Evolutionary conservation across 768 basidiomycete species (phyloP).

Genomic region (Phlebiopsis gigantea): DNA sequence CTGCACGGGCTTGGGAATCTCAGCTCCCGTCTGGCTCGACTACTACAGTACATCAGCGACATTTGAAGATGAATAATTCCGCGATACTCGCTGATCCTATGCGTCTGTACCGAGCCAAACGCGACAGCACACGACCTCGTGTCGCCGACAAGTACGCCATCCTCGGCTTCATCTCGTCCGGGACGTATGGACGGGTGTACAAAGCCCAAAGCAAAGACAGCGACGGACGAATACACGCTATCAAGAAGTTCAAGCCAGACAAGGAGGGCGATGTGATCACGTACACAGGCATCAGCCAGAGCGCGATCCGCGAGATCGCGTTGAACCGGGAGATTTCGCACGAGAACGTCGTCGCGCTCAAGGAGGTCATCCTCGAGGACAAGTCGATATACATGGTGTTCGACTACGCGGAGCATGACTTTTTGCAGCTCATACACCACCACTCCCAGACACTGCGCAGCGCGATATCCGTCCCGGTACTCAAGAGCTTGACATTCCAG

Average conservation of each 20-base stretch:
- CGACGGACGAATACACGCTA: slow-evolving; percentile 76
- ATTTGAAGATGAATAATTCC: slow-evolving; percentile 11
- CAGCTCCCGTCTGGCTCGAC: no score
- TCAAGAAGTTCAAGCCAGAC: slow-evolving; percentile 99
- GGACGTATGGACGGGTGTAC: slow-evolving; percentile 98
- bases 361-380: slow-evolving; percentile 95
- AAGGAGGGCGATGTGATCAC: slow-evolving; percentile 96
- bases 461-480: slow-evolving; percentile 65
- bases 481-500: slow-evolving; percentile 93
- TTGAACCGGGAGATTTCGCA: slow-evolving; percentile 87
- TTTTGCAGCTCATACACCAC: slow-evolving; percentile 99
- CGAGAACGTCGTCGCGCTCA: slow-evolving; percentile 85
- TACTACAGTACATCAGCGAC: no score
- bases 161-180: slow-evolving; percentile 95
- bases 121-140: slow-evolving; percentile 60
- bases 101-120: slow-evolving; percentile 76
- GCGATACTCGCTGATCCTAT: slow-evolving; percentile 60
- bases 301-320: slow-evolving; percentile 96
- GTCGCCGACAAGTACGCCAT: slow-evolving; percentile 85
- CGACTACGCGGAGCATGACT: slow-evolving; percentile 98
- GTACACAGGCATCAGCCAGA: slow-evolving; percentile 97
- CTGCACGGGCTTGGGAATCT: no score
- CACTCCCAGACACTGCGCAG: slow-evolving; percentile 85
- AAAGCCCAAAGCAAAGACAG: slow-evolving; percentile 81
- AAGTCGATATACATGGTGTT: slow-evolving; percentile 99